phyloP scores from a whole-genome alignment of 2,329 filamentous ascomycete genomes.

The Aureobasidium sp. region DNA sequence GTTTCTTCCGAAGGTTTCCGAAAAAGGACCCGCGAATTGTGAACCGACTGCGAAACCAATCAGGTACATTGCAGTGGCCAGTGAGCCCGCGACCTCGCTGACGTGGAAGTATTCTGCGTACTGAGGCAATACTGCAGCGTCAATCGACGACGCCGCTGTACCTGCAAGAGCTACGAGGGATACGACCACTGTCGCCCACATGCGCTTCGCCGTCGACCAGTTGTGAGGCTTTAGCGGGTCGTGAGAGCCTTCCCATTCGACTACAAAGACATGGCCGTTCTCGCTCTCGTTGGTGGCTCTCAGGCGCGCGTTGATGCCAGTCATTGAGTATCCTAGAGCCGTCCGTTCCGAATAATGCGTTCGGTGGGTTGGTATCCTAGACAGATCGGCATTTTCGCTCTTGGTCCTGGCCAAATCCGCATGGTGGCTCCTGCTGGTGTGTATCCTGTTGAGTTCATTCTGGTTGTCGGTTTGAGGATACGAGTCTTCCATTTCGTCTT shows the following conservation, averaged over 20 bases:
- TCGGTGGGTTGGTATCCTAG: constrained; percentile 13
- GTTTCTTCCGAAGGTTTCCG: constrained; percentile 33
- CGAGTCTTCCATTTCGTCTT: constrained; percentile 8
- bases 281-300: constrained; percentile 15
- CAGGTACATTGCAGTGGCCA: constrained; percentile 21
- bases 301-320: constrained; percentile 14
- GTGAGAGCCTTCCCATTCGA: constrained; percentile 15
- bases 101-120: constrained; percentile 13
- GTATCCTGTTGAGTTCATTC: constrained; percentile 8
- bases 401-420: background rate
- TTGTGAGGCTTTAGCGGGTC: constrained; percentile 16
- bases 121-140: constrained; percentile 15
- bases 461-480: constrained; percentile 8
- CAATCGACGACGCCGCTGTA: constrained; percentile 15
- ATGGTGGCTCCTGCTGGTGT: constrained; percentile 1
- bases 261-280: constrained; percentile 15
- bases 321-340: constrained; percentile 14
- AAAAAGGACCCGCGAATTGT: constrained; percentile 33
- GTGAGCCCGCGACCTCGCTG: constrained; percentile 9
- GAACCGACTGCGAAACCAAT: constrained; percentile 37
- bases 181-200: constrained; percentile 15
- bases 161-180: constrained; percentile 14
- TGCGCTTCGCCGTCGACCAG: constrained; percentile 5
- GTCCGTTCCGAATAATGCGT: constrained; percentile 16
- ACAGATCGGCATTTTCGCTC: constrained; percentile 7